Evolutionary conservation across 2,329 filamentous ascomycete genomes (phyloP).

Genomic region (Monilinia laxa): DNA sequence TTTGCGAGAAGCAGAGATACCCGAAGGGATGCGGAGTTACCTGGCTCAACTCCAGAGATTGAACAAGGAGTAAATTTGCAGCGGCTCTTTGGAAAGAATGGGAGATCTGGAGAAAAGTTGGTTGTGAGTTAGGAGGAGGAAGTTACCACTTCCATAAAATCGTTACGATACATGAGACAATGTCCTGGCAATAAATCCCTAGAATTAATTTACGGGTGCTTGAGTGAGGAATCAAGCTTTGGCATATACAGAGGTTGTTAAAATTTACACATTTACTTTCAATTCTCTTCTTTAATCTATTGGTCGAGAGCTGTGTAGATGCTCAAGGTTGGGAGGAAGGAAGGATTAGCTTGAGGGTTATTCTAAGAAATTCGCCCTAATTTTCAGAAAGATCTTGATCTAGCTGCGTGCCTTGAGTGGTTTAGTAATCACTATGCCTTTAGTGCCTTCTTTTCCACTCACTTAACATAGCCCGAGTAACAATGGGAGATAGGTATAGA

Average conservation of each 20-base stretch:
- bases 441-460: too few relatives aligned
- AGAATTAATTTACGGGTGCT: background rate
- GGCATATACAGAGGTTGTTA: background rate
- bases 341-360: background rate
- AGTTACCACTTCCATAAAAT: background rate
- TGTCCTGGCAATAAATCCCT: background rate
- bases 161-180: background rate
- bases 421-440: too few relatives aligned
- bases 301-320: background rate
- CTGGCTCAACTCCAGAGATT: background rate
- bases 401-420: background rate
- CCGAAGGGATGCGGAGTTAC: background rate
- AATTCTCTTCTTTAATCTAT: background rate
- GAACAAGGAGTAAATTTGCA: fast-evolving
- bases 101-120: background rate
- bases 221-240: background rate
- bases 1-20: background rate
- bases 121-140: background rate
- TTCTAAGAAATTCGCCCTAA: background rate
- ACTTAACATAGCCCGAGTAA: too few relatives aligned
- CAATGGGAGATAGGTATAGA: too few relatives aligned
- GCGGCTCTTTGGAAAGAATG: background rate
- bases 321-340: background rate
- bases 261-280: background rate
- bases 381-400: background rate